A percentile compares a stretch with the other conserved stretches of the same genome.
These are phyloP conservation scores for Ogataea corticis DNA, from an alignment of 805 yeast species.

Conservation along the genomic window DNA sequence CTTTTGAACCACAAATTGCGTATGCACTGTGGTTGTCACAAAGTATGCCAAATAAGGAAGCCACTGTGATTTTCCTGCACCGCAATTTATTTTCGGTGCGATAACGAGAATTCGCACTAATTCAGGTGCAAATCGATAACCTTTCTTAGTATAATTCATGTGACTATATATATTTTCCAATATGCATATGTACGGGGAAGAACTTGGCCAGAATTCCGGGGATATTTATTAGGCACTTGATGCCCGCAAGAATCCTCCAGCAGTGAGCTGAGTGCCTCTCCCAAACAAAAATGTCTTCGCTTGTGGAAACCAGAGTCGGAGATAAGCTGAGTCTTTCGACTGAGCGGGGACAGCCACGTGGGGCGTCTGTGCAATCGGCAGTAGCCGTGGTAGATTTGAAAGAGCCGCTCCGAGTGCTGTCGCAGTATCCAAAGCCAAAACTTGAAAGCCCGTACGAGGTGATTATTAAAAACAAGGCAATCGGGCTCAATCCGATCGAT, in stretches of 20 bases:
- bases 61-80: neutral
- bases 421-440: conserved; percentile 24
- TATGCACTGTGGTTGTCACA: neutral
- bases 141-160: neutral
- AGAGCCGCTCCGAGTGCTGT: conserved; percentile 24
- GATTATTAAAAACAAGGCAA: conserved; percentile 30
- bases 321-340: neutral
- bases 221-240: neutral
- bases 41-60: conserved; percentile 3
- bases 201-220: neutral
- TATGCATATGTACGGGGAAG: neutral
- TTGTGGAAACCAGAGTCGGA: conserved; percentile 1
- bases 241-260: neutral
- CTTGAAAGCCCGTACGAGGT: conserved; percentile 26
- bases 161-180: neutral
- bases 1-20: neutral
- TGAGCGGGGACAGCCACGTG: neutral
- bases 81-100: neutral
- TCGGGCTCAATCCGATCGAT: conserved; percentile 50
- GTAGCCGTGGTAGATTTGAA: conserved; percentile 24
- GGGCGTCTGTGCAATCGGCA: conserved; percentile 19
- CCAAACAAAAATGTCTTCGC: neutral
- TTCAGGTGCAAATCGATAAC: neutral
- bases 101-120: neutral
- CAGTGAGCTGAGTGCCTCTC: neutral